Conservation (phyloP, 140 eudicot genomes). For the Ambrosia hybrid region DNA sequence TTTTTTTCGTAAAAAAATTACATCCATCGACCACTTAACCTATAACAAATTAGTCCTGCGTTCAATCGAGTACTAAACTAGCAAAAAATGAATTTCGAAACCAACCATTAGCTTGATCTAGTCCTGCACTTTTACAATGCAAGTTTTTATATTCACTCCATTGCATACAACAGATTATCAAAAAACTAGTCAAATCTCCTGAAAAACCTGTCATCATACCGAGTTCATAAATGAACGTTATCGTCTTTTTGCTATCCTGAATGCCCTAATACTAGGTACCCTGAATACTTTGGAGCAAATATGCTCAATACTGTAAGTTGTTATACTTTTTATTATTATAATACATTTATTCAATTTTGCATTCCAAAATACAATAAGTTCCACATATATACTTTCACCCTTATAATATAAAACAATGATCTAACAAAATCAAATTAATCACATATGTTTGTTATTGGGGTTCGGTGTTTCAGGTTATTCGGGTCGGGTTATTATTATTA, state of each 20-base stretch:
- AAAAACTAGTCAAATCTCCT: not conserved
- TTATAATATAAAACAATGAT: not conserved
- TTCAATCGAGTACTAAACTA: not conserved
- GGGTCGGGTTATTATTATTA: too few relatives aligned
- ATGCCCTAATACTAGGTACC: not conserved
- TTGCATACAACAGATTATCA: not conserved
- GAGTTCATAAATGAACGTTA: not conserved
- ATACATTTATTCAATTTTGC: not conserved
- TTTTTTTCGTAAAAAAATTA: not conserved
- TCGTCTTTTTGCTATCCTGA: not conserved
- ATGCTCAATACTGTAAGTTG: not conserved
- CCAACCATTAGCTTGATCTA: not conserved
- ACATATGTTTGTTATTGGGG: not conserved
- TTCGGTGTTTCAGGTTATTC: too few relatives aligned
- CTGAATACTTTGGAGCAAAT: not conserved
- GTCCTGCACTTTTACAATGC: not conserved
- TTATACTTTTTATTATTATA: not conserved
- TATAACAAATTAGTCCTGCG: not conserved
- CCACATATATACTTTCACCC: not conserved
- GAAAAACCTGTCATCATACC: not conserved
- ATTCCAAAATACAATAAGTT: constrained; percentile 1
- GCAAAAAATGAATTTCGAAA: not conserved
- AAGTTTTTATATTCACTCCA: not conserved
- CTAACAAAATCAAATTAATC: constrained; percentile 2
- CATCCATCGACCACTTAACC: not conserved